These are phyloP conservation scores for Irineochytrium annulatum DNA, from an alignment of 192 early-diverging fungal species.

Conservation along the genomic window DNA sequence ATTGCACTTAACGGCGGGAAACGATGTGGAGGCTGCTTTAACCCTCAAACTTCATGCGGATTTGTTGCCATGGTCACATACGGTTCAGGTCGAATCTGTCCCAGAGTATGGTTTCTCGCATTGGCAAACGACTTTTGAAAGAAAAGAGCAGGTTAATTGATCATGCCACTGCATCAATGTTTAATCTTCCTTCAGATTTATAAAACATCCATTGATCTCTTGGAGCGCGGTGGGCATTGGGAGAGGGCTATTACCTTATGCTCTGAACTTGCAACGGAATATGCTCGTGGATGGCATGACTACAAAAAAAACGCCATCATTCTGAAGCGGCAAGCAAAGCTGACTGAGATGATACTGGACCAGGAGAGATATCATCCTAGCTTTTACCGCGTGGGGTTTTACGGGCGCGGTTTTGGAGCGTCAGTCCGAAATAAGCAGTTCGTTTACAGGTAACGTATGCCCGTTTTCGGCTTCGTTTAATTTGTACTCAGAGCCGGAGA, in stretches of 20 bases:
- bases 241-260: conserved; percentile 66
- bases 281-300: conserved; percentile 50
- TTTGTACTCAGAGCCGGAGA: conserved; percentile 30
- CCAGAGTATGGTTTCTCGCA: conserved; percentile 49
- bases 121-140: conserved; percentile 47
- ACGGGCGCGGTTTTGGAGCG: conserved; percentile 54
- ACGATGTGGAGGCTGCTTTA: conserved; percentile 64
- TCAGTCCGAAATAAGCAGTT: conserved; percentile 61
- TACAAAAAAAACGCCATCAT: conserved; percentile 53
- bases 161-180: not conserved
- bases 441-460: conserved; percentile 58
- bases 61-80: conserved; percentile 58
- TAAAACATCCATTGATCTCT: conserved; percentile 51
- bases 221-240: conserved; percentile 66
- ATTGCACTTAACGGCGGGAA: conserved; percentile 49
- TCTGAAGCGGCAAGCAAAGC: conserved; percentile 48
- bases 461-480: not conserved
- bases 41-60: conserved; percentile 66
- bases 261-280: conserved; percentile 57
- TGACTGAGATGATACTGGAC: conserved; percentile 42
- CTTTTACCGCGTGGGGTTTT: conserved; percentile 75
- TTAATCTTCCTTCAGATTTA: conserved; percentile 34
- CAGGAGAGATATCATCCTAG: conserved; percentile 39
- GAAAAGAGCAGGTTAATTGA: conserved; percentile 50
- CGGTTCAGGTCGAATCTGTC: conserved; percentile 40